Base-by-base conservation (phyloP, 345 rosid species). In the Lepidium sativum region DNA sequence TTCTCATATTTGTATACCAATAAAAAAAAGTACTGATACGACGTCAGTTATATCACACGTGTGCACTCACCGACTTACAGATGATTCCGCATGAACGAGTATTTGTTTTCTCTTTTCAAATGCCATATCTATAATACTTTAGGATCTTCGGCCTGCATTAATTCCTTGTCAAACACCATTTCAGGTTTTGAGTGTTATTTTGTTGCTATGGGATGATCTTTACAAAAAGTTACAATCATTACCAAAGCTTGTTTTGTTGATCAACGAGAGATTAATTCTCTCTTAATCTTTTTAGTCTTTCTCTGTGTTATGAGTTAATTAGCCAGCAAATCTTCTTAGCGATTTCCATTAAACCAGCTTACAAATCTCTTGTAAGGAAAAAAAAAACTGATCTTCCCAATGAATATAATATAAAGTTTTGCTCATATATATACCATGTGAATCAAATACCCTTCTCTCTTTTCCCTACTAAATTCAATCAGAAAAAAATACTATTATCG, bases 301-400 rank as follows among this genome's bases (percentile, higher is more conserved):
- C 37, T 60, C 33, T 33, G 6, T 21, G 25, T 21, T 31, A 14
- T 15, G 27, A 49, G 38, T 16, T 44, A n/a, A 21, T n/a, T 35
- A 38, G 13, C 58, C 59, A 52, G 31, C 29, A 43, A 40, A 42
- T 31, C 45, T 47, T 63, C 50, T 38, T 16, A 16, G 25, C 9
- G 42, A 60, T 14, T 38, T 37, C 6, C 34, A 39, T 39, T 27
- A 49, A 49, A 16, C 50, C 65, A 63, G 51, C 63, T 62, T 70
- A 70, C 63, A 54, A 32, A 29, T 62, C 34, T 27, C 35, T 63
- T 70, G 75, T 9, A 63, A 70, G 35, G 25, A 12, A 49, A 63
- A 54, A 54, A 49, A 40, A 25, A 25, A 27, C 25, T 18, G 39
- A 50, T 14, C 9, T 6, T 31, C 43, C 55, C 61, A 53, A 61